Base-by-base conservation (phyloP, 495 filamentous ascomycete genomes). In the Tetracladium setigerum region DNA sequence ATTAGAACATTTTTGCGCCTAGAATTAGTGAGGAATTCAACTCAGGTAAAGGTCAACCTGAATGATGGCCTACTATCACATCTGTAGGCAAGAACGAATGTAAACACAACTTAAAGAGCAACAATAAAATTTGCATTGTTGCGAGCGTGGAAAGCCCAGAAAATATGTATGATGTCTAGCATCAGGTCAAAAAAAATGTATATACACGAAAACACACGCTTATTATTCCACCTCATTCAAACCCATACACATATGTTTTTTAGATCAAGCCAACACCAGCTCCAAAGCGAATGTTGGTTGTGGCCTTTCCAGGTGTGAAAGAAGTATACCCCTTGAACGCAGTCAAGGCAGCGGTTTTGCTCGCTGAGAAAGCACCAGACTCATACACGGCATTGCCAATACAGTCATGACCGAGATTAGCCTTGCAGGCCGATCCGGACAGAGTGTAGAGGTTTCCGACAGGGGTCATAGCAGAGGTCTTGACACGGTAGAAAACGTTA, bases 401-500 rank as follows among this genome's bases (percentile, higher is more conserved):
- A 52, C 73, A 77, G 18, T 46, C 50, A 39, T 65, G 70, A 30
- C 71, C 73, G 1, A 77, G 57, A 46, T 65, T 62, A 2, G 61
- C 50, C 8, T 48, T 44, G 66, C 72, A 76, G 30, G 56, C 51
- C 13, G 47, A 37, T 53, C 69, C 71, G 34, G 68, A 69, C 3
- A 2, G 7, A 5, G 34, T 15, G 57, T 75, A 76, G 24, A 76
- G 57, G 49, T 65, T 40, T 13, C 71, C 67, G 49, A 50, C 33
- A 19, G 24, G 40, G 18, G 52, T 22, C 19, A 45, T 40, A 5
- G 54, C 19, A 4, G 46, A 32, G 9, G 52, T 55, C 12, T 31
- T 41, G 40, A 77, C 69, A 47, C 71, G 71, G 61, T 76, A 66
- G 67, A 80, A 80, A 16, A 71, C 72, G 54, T 72, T 78, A n/a